Evolutionary conservation across 108 stramenopile species (phyloP), one percentile per base, ranked within the genome.

Genomic region (Thalassiosira profunda): DNA sequence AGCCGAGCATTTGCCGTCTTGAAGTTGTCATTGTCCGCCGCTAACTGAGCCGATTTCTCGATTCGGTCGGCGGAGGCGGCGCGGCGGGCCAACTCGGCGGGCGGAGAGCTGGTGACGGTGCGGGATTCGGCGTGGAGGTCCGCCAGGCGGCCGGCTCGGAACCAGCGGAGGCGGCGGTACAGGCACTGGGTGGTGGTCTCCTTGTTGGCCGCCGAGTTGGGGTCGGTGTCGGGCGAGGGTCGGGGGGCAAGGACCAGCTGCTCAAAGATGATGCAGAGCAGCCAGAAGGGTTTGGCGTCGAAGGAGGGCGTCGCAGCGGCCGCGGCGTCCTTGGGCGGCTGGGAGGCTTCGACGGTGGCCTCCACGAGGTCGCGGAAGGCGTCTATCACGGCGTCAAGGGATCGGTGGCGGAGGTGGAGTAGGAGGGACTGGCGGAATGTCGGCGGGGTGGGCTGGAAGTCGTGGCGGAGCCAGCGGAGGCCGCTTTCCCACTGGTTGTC

Each of bases 1-100:
- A 48, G 28, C 5, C 62, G 15, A 6, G 62, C 62, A 49, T 47
- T 47, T 24, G 62, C 62, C 23, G 46, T 25, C 1, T 47, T 33
- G 31, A 30, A 63, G 21, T 63, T 63, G 62, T 63, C 62, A 15
- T 47, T 20, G 37, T 63, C 46, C 12, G 62, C 62, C 14, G 62
- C 62, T 5, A 48, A 5, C 51, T 63, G 62, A 5, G 62, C 62
- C 10, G 62, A 3, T 31, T 49, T 63, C 24, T 63, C 31, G 15
- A 49, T 63, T 4, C 33, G 4, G 9, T 4, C 15, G 8, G 10
- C 4, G 10, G 10, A 5, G 8, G 7, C 26, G 25, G 10, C 26
- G 3, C 1, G 3, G 10, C 12, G 10, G 24, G 10, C 10, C 8
- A 48, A 15, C 15, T 48, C 12, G 46, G 1, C 15, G 24, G 46